These are phyloP conservation scores for Thalassiosira mediterranea DNA, from an alignment of 352 stramenopile genomes.

Conservation along the genomic window DNA sequence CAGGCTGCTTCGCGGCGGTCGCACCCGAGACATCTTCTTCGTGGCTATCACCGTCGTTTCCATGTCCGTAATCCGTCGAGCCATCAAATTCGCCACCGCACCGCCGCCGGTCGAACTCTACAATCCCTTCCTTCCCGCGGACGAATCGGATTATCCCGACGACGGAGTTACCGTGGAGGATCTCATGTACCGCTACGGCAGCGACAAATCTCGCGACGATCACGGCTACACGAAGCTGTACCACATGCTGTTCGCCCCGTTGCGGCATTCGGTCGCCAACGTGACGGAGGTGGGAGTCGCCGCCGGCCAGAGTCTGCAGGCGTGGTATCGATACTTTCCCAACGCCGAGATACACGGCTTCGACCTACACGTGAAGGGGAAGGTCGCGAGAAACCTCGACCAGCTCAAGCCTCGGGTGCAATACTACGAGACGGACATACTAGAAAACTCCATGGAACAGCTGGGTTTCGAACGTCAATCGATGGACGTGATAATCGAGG, in stretches of 20 bases:
- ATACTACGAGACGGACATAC: conserved; percentile 13
- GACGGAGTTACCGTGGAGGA: conserved; percentile 18
- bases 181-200: conserved; percentile 46
- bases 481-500: conserved; percentile 39
- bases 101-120: too few relatives aligned
- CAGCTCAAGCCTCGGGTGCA: conserved; percentile 11
- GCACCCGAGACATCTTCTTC: too few relatives aligned
- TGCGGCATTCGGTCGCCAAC: conserved; percentile 23
- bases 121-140: too few relatives aligned
- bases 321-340: conserved; percentile 43
- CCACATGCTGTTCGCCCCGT: conserved; percentile 30
- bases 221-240: conserved; percentile 41
- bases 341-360: conserved; percentile 41
- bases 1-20: too few relatives aligned
- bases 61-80: too few relatives aligned
- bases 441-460: not conserved
- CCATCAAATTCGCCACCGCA: too few relatives aligned
- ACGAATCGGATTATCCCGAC: too few relatives aligned
- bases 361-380: not conserved
- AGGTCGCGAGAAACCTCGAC: not conserved
- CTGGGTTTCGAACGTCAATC: conserved; percentile 25
- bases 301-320: conserved; percentile 25
- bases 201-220: conserved; percentile 41
- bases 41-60: too few relatives aligned
- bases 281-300: conserved; percentile 35